Conservation (phyloP, 2,329 filamentous ascomycete species). For the Metarhizium guizhouense region DNA sequence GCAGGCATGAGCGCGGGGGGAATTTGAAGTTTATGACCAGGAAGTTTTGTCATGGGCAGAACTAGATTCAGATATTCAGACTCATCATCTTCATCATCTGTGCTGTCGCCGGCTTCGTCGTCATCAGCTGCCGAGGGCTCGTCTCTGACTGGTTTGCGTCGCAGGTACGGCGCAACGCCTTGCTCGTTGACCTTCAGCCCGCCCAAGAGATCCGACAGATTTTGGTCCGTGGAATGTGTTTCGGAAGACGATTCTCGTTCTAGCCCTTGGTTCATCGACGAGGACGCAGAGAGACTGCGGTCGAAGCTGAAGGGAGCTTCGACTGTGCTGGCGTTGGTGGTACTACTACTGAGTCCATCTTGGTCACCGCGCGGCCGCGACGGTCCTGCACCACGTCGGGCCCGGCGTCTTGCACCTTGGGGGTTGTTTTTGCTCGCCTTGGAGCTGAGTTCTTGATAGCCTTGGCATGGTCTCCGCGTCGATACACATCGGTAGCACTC, state of each 20-base stretch:
- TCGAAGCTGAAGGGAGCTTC: background rate
- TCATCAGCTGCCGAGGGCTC: slow-evolving; percentile 59
- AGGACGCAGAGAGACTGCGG: background rate
- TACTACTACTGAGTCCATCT: background rate
- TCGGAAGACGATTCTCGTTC: slow-evolving; percentile 26
- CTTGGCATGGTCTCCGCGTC: slow-evolving; percentile 1
- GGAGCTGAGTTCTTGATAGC: background rate
- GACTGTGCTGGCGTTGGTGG: background rate
- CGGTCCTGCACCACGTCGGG: background rate
- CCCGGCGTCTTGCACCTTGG: background rate
- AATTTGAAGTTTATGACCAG: slow-evolving; percentile 74
- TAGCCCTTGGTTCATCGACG: background rate
- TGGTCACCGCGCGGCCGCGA: background rate
- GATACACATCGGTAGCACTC: slow-evolving; percentile 1
- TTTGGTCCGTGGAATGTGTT: slow-evolving; percentile 53
- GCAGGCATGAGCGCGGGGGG: slow-evolving; percentile 88
- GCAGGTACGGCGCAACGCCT: slow-evolving; percentile 81
- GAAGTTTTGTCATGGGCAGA: slow-evolving; percentile 57
- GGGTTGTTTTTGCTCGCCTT: background rate
- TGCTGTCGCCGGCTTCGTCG: slow-evolving; percentile 34
- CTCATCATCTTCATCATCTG: background rate
- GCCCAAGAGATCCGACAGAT: slow-evolving; percentile 72
- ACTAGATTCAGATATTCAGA: slow-evolving; percentile 50
- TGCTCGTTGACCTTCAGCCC: slow-evolving; percentile 80
- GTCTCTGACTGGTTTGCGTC: slow-evolving; percentile 46